These are phyloP conservation scores for Schwanniomyces pseudopolymorphus DNA, from an alignment of 805 yeast species.

Conservation along the genomic window DNA sequence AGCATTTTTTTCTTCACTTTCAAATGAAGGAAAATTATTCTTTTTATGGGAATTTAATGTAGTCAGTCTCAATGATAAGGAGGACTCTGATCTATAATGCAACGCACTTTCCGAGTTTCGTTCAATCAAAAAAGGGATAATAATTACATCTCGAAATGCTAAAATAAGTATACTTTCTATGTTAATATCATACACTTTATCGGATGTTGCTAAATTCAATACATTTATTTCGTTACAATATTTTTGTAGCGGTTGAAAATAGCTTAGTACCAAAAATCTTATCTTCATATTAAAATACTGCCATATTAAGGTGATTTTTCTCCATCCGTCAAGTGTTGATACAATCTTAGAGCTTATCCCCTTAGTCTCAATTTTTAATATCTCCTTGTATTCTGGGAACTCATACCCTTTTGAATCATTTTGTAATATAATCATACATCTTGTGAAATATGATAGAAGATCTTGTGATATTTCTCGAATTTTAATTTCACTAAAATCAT, in stretches of 20 bases:
- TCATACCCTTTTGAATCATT: slow-evolving; percentile 16
- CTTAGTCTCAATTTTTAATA: background rate
- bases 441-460: slow-evolving; percentile 21
- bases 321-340: slow-evolving; percentile 19
- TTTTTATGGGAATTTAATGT: background rate
- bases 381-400: background rate
- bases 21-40: background rate
- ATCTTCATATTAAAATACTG: slow-evolving; percentile 26
- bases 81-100: background rate
- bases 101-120: slow-evolving; percentile 7
- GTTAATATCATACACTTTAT: slow-evolving; percentile 13
- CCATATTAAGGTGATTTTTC: slow-evolving; percentile 22
- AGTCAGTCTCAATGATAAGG: background rate
- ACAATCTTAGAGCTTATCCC: background rate
- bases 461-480: slow-evolving; percentile 30
- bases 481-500: slow-evolving; percentile 27
- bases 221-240: slow-evolving; percentile 13
- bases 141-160: slow-evolving; percentile 27
- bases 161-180: slow-evolving; percentile 25
- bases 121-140: slow-evolving; percentile 23
- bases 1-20: slow-evolving; percentile 3
- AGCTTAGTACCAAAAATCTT: slow-evolving; percentile 19
- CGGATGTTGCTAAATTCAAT: slow-evolving; percentile 2
- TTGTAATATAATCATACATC: slow-evolving; percentile 20
- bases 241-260: slow-evolving; percentile 27